Base-by-base conservation (phyloP, 2,329 filamentous ascomycete genomes). In the Rachicladosporium sp. region DNA sequence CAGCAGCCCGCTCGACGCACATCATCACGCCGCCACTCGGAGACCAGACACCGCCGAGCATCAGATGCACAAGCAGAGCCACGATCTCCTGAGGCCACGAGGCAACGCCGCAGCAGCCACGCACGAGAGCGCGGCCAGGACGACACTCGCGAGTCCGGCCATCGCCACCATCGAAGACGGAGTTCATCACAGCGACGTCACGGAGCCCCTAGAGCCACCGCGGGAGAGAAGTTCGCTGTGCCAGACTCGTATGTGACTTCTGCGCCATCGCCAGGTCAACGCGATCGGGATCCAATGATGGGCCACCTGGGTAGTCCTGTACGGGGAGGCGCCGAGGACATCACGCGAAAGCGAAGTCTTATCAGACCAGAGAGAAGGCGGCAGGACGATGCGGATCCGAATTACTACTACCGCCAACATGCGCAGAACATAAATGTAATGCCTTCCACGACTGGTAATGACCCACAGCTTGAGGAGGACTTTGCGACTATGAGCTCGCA, bases 321-420 rank as follows among this genome's bases (percentile, higher is more conserved):
- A 12, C 31, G 62, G 7, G 53, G 60, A 13, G 50, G 48, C 31
- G 44, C 41, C 2, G 59, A 56, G 11, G 74, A 77, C 10, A 50
- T 79, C 42, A 60, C 63, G 44, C 78, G 88, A 51, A 96, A 96
- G 64, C 78, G 82, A 58, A 95, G 85, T 60, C 68, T 98, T 47
- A 80, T 98, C 56, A 74, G 83, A 45, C 91, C 91, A 1, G 91
- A 98, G 64, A 77, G 91, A 49, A 82, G 82, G 54, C 77, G 82
- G 50, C 85, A 93, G 50, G 82, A 88, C 51, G 78, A 73, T 47
- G 82, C 88, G 51, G 87, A 96, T 58, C 87, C 88, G 10, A 93
- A 96, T 60, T 98, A 95, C 57, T 76, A 95, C 64, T 98, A 98
- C 63, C 79, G 86, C 50, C 83, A 93, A 59, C 88, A 94, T 74